Percentiles rank a stretch among this genome's conserved stretches.
Conservation (phyloP, 208 protist genomes). For the Crithidia expoeki region DNA sequence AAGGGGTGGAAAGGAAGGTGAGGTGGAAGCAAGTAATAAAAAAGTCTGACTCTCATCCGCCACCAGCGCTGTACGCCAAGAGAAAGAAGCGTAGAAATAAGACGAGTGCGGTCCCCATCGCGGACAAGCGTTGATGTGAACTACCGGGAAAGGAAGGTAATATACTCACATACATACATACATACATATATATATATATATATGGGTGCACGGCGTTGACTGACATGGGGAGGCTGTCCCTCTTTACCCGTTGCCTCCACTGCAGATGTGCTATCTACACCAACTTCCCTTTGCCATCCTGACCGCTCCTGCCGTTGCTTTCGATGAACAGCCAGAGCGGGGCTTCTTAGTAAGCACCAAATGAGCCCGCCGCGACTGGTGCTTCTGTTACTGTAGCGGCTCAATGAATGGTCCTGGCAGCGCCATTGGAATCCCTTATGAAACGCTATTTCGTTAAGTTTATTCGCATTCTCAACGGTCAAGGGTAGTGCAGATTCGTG, state of each 20-base stretch:
- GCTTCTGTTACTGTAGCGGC: not conserved
- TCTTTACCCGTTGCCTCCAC: not conserved
- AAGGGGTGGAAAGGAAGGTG: too few relatives aligned
- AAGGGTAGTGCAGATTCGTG: constrained; percentile 6
- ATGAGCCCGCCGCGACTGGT: constrained; percentile 7
- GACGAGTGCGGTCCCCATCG: too few relatives aligned
- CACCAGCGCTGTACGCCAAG: too few relatives aligned
- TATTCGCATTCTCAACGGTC: not conserved
- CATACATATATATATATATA: too few relatives aligned
- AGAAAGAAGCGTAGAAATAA: too few relatives aligned
- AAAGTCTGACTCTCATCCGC: too few relatives aligned
- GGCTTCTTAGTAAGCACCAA: constrained; percentile 4
- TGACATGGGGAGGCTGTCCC: too few relatives aligned
- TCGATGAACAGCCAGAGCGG: constrained; percentile 13
- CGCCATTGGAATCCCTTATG: constrained; percentile 9
- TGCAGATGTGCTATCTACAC: not conserved
- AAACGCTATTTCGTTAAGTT: not conserved
- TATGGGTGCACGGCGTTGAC: too few relatives aligned
- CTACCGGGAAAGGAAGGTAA: too few relatives aligned
- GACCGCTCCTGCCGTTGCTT: not conserved
- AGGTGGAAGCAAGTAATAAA: too few relatives aligned
- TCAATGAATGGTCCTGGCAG: constrained; percentile 10
- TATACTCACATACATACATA: too few relatives aligned
- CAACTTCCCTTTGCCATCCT: constrained; percentile 3
- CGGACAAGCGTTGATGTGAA: too few relatives aligned